Conservation (phyloP, 2,329 filamentous ascomycete genomes). For the Calonectria naviculata region DNA sequence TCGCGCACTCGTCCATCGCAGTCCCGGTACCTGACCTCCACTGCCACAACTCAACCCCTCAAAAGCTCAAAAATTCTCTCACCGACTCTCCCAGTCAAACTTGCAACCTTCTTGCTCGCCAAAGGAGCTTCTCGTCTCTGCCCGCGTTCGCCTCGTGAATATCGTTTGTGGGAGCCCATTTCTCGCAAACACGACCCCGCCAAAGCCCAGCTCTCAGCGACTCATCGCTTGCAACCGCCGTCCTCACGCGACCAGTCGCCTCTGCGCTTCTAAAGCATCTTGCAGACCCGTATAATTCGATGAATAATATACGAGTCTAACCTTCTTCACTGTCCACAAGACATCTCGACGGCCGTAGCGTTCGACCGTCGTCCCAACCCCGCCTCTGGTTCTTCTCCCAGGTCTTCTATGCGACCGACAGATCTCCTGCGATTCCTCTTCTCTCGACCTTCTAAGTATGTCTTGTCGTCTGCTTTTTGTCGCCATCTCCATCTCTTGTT, state of each 20-base stretch:
- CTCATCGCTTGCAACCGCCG: background rate
- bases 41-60: conserved; percentile 25
- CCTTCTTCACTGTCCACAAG: conserved; percentile 31
- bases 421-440: conserved; percentile 93
- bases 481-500: background rate
- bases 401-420: conserved; percentile 87
- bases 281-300: conserved; percentile 25
- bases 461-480: conserved; percentile 29
- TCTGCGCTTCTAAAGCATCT: background rate
- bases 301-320: conserved; percentile 42
- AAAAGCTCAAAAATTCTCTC: conserved; percentile 25
- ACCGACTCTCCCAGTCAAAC: conserved; percentile 20
- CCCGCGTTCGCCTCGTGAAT: background rate
- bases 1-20: conserved; percentile 17
- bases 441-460: conserved; percentile 88
- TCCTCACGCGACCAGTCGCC: conserved; percentile 34
- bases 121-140: conserved; percentile 12
- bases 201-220: background rate
- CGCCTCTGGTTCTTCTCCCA: conserved; percentile 36
- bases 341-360: conserved; percentile 38
- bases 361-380: conserved; percentile 36
- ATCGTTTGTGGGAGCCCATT: conserved; percentile 1
- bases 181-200: conserved; percentile 18
- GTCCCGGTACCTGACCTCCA: conserved; percentile 21
- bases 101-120: conserved; percentile 1